phyloP scores from a whole-genome alignment of 148 eudicot species.

The Nyssa sinensis region DNA sequence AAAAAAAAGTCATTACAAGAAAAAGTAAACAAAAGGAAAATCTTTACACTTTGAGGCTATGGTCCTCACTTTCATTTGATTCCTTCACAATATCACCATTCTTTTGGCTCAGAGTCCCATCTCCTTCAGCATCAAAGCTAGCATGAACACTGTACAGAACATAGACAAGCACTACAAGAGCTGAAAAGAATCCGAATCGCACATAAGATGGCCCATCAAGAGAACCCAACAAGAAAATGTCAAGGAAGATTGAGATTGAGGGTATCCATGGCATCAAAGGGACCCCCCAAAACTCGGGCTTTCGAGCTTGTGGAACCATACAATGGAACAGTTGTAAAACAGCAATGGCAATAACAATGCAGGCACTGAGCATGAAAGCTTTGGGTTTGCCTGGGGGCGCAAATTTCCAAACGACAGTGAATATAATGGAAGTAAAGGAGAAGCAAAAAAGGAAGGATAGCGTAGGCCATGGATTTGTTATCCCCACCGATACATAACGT shows the following conservation, averaged over 20 bases:
- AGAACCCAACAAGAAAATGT: slow-evolving; percentile 72
- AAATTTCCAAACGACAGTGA: slow-evolving; percentile 70
- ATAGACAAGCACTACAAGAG: slow-evolving; percentile 51
- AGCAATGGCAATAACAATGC: slow-evolving; percentile 37
- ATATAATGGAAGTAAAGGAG: slow-evolving; percentile 58
- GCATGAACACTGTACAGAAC: slow-evolving; percentile 91
- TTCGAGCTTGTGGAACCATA: slow-evolving; percentile 67
- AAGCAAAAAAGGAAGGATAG: slow-evolving; percentile 66
- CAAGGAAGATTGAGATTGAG: slow-evolving; percentile 70
- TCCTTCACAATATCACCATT: slow-evolving; percentile 36
- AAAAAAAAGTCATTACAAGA: slow-evolving; percentile 10
- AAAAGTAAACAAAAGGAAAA: background rate
- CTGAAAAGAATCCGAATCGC: slow-evolving; percentile 74
- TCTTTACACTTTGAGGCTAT: slow-evolving; percentile 35
- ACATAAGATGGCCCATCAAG: slow-evolving; percentile 66
- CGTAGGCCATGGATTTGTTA: slow-evolving; percentile 75
- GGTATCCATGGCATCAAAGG: slow-evolving; percentile 97
- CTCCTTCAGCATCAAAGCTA: slow-evolving; percentile 85
- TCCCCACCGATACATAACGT: slow-evolving; percentile 60
- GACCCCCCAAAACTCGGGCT: slow-evolving; percentile 95
- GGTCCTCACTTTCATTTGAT: slow-evolving; percentile 33
- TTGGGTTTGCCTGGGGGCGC: slow-evolving; percentile 60
- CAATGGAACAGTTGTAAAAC: slow-evolving; percentile 53
- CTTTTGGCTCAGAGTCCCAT: slow-evolving; percentile 44
- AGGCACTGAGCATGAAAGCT: slow-evolving; percentile 49